These are phyloP conservation scores for Microthlaspi erraticum DNA, from an alignment of 345 rosid genomes.

Conservation along the genomic window DNA sequence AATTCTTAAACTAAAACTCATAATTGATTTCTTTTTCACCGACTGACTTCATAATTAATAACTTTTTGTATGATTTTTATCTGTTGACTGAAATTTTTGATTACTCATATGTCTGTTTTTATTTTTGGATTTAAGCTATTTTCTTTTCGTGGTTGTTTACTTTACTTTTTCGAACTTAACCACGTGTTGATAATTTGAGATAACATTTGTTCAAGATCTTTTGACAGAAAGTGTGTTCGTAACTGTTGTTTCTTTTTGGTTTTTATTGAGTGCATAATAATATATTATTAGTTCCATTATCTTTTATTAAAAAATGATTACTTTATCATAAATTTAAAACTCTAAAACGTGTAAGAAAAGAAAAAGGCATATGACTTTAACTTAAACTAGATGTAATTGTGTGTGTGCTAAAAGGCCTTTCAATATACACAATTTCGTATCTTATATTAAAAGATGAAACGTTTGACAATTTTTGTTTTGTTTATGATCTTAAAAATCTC, in stretches of 20 bases:
- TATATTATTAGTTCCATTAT: neutral
- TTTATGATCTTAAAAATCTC: too few species aligned
- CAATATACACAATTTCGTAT: too few species aligned
- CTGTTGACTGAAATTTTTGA: too few species aligned
- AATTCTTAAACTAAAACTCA: too few species aligned
- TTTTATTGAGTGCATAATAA: slow-evolving; percentile 1
- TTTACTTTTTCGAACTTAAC: slow-evolving; percentile 6
- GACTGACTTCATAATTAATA: too few species aligned
- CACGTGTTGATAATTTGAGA: slow-evolving; percentile 5
- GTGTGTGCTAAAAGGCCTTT: too few species aligned
- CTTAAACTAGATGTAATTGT: neutral
- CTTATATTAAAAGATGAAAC: too few species aligned
- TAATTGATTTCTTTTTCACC: too few species aligned
- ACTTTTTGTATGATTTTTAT: too few species aligned
- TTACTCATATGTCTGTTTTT: neutral
- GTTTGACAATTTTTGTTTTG: too few species aligned
- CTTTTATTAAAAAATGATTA: neutral
- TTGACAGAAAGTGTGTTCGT: neutral
- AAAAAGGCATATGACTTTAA: neutral
- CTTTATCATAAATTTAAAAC: neutral
- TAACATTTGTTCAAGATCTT: slow-evolving; percentile 10
- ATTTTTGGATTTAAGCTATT: neutral
- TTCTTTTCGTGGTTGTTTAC: neutral
- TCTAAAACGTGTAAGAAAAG: neutral
- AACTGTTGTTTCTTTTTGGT: slow-evolving; percentile 21